A percentile compares a stretch with the other conserved stretches of the same genome.
Evolutionary conservation across 2,329 filamentous ascomycete species (phyloP).

Genomic region (Cytospora leucostoma): DNA sequence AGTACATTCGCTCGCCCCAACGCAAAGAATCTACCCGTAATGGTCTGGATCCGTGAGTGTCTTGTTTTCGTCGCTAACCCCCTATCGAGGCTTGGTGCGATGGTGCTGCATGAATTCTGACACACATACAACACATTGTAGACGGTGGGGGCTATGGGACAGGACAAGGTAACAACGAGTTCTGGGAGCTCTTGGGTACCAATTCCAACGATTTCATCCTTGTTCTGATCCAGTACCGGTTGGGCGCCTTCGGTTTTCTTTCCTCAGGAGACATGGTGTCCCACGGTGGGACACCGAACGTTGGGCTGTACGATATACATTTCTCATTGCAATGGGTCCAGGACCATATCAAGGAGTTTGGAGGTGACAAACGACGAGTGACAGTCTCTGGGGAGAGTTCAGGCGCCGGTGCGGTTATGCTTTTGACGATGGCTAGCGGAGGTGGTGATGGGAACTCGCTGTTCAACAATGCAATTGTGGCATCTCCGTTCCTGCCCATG

Average conservation of each 20-base stretch:
- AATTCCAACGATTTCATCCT: constrained; percentile 49
- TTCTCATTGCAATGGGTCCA: constrained; percentile 63
- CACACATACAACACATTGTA: not conserved
- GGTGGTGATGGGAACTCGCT: constrained; percentile 21
- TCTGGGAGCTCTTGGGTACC: constrained; percentile 13
- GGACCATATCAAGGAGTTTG: constrained; percentile 54
- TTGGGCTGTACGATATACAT: constrained; percentile 63
- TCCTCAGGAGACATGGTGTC: constrained; percentile 47
- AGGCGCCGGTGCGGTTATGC: constrained; percentile 38
- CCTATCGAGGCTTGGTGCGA: not conserved
- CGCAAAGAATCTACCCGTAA: constrained; percentile 8
- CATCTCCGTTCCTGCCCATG: constrained; percentile 20
- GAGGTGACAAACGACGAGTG: constrained; percentile 58
- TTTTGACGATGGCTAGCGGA: constrained; percentile 4
- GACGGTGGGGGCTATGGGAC: constrained; percentile 20
- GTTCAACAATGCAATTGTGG: constrained; percentile 20
- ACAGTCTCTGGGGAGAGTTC: constrained; percentile 66
- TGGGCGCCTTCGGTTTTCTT: constrained; percentile 65
- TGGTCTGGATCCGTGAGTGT: constrained; percentile 22
- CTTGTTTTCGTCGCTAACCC: not conserved
- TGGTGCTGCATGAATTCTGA: not conserved
- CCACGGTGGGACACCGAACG: constrained; percentile 49
- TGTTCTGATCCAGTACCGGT: constrained; percentile 65
- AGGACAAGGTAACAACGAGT: constrained; percentile 20
- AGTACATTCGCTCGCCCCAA: not conserved